These are phyloP conservation scores for Candida endomychidarum DNA, from an alignment of 805 yeast genomes.

Conservation along the genomic window DNA sequence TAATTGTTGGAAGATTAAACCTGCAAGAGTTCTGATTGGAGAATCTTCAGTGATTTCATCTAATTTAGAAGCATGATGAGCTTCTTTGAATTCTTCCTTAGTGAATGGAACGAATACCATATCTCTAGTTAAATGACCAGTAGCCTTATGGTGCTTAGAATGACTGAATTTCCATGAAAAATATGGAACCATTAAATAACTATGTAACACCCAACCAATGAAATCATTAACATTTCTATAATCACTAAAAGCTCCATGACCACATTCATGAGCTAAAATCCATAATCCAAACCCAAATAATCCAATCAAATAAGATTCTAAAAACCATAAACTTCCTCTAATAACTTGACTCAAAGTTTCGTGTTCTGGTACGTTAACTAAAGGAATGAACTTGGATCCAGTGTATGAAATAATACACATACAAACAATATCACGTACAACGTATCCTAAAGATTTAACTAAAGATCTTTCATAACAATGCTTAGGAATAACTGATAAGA, in stretches of 20 bases:
- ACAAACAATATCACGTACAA: constrained; percentile 50
- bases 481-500: constrained; percentile 57
- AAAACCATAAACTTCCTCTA: constrained; percentile 44
- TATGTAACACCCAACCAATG: constrained; percentile 62
- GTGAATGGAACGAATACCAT: constrained; percentile 60
- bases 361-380: constrained; percentile 26
- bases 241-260: constrained; percentile 62
- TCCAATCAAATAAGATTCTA: constrained; percentile 52
- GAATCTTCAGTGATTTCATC: constrained; percentile 54
- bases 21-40: constrained; percentile 47
- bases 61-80: constrained; percentile 31
- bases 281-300: constrained; percentile 58
- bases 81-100: constrained; percentile 43
- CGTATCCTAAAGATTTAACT: constrained; percentile 50
- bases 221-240: constrained; percentile 52
- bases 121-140: constrained; percentile 60
- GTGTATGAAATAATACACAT: constrained; percentile 43
- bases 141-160: constrained; percentile 62
- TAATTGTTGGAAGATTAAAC: constrained; percentile 52
- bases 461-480: constrained; percentile 59
- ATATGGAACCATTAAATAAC: constrained; percentile 57
- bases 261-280: constrained; percentile 67
- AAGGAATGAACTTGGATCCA: constrained; percentile 46
- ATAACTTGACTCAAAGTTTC: constrained; percentile 10
- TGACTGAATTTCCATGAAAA: constrained; percentile 64